Conservation (phyloP, 2,329 filamentous ascomycete species). For the Talaromyces sp. region DNA sequence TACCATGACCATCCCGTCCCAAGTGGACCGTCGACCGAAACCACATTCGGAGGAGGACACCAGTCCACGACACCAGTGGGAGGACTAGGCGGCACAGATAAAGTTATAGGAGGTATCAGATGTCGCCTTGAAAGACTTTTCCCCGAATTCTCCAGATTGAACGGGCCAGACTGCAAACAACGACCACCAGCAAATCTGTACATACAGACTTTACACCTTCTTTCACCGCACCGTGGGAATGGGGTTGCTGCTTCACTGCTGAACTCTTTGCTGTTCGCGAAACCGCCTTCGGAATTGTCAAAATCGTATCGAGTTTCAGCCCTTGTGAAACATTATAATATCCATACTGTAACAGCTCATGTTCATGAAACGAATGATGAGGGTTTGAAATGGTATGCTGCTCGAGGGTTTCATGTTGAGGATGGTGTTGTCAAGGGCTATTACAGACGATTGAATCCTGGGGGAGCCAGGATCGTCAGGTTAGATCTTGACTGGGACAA, state of each 20-base stretch:
- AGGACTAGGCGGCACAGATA: constrained; percentile 31
- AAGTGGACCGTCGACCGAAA: constrained; percentile 18
- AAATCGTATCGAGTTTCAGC: constrained; percentile 25
- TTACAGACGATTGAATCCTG: constrained; percentile 55
- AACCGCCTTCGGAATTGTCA: constrained; percentile 12
- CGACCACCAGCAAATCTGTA: constrained; percentile 47
- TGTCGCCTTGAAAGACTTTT: constrained; percentile 41
- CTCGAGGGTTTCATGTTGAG: constrained; percentile 51
- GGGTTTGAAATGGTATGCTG: constrained; percentile 56
- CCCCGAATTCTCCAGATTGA: constrained; percentile 14
- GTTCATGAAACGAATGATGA: constrained; percentile 60
- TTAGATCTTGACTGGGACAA: constrained; percentile 31
- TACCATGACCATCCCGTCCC: constrained; percentile 48
- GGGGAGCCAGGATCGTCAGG: constrained; percentile 50
- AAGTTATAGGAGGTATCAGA: constrained; percentile 46
- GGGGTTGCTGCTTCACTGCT: constrained; percentile 56
- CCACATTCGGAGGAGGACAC: constrained; percentile 1
- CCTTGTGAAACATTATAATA: constrained; percentile 46
- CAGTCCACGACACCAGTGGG: constrained; percentile 9
- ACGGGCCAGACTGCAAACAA: constrained; percentile 10
- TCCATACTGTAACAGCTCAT: constrained; percentile 54
- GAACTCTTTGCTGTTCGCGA: constrained; percentile 34
- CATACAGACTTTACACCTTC: constrained; percentile 56
- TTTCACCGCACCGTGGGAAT: constrained; percentile 55
- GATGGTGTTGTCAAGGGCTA: constrained; percentile 51